Evolutionary conservation across 306 rosid species (phyloP).

Genomic region (Dryas octopetala): DNA sequence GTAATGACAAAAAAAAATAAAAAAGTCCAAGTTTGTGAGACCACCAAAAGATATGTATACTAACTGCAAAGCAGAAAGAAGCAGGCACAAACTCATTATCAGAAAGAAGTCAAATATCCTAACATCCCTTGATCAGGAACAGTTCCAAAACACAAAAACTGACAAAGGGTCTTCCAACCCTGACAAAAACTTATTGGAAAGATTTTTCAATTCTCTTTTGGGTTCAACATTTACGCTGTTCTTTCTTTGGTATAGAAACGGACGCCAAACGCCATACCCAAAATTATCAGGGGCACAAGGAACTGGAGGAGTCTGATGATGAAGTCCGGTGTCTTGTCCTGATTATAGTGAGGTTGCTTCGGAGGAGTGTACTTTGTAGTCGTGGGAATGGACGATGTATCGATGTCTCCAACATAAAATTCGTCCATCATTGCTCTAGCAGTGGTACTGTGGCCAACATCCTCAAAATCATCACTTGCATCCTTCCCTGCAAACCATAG

Average conservation of each 20-base stretch:
- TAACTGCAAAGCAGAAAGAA: conserved; percentile 6
- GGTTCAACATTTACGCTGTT: conserved; percentile 17
- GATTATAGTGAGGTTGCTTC: conserved; percentile 70
- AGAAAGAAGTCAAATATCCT: conserved; percentile 12
- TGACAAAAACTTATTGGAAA: conserved; percentile 29
- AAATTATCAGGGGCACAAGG: conserved; percentile 71
- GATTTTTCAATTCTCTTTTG: conserved; percentile 4
- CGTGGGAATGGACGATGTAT: conserved; percentile 54
- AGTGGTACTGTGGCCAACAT: conserved; percentile 78
- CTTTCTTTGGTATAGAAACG: conserved; percentile 66
- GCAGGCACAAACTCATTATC: conserved; percentile 29
- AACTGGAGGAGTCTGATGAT: conserved; percentile 73
- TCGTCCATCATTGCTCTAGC: conserved; percentile 89
- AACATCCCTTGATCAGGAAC: conserved; percentile 17
- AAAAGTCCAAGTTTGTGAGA: background rate
- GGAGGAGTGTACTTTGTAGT: conserved; percentile 66
- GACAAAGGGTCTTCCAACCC: conserved; percentile 24
- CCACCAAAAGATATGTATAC: background rate
- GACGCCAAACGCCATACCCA: conserved; percentile 70
- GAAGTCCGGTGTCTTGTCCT: conserved; percentile 69
- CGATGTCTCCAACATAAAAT: conserved; percentile 74
- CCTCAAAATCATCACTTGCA: conserved; percentile 79
- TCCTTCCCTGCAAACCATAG: conserved; percentile 69
- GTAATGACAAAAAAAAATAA: background rate
- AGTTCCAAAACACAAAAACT: conserved; percentile 17